Evolutionary conservation across 768 basidiomycete species (phyloP), one percentile per base, ranked within the genome.

Genomic region (Mycena crocata): DNA sequence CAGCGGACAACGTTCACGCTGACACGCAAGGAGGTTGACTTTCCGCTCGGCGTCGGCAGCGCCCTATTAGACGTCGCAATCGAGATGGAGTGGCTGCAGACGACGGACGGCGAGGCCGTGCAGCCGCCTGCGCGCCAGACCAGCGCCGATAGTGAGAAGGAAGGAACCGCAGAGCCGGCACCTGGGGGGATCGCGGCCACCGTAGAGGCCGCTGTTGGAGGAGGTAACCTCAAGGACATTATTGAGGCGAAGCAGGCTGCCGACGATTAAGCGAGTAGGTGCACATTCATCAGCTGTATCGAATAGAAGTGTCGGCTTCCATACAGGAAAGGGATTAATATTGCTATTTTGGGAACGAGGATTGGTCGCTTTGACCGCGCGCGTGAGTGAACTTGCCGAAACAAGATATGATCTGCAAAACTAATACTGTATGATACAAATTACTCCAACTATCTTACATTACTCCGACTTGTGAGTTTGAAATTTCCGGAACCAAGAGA

Each of bases 11-110:
- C 79, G 24, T 62, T 91, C 28, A 68, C 76, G 14, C 76, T 94
- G 34, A 82, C 83, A 23, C 81, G 84, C 32, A 87, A 89, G 67
- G 91, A 94, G 50, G 70, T 93, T 24, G 94, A 95, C 77, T 95
- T 95, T 72, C 83, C 93, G 8, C 75, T 94, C 5, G 94, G 94
- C 3, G 77, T 92, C 7, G 94, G 94, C 5, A 83, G 84, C 55
- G 79, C 83, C 26, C 84, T 95, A 26, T 73, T 93, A 17, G 89
- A 93, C 65, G 82, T 94, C 17, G 85, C 87, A 61, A 82, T 93
- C n/a, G 80, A 80, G 32, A 79, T 94, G 77, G 85, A 87, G 68
- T 88, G 87, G 81, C 70, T 78, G 44, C 50, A 60, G 44, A 65
- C 70, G 51, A 45, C 56, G 51, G 72, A 72, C 40, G 39, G 60